A percentile compares a stretch with the other conserved stretches of the same genome.
Evolutionary conservation across 2,329 filamentous ascomycete genomes (phyloP).

Genomic region (Ophiostoma ips): DNA sequence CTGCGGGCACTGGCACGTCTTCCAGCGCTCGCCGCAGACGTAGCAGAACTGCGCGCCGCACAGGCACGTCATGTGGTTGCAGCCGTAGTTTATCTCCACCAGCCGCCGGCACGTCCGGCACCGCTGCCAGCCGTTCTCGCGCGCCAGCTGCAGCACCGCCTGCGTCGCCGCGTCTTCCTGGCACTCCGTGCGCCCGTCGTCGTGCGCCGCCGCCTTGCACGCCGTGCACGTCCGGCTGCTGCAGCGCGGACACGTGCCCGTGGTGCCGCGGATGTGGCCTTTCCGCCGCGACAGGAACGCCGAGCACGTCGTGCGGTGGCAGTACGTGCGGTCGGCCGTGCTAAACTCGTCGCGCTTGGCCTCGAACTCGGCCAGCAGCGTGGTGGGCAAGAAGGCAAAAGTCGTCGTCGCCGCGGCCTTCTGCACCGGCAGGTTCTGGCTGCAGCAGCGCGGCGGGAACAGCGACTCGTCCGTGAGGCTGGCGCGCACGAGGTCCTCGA

Average conservation of each 20-base stretch:
- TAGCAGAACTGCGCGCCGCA: constrained; percentile 38
- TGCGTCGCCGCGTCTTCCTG: constrained; percentile 27
- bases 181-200: constrained; percentile 29
- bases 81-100: constrained; percentile 36
- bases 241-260: constrained; percentile 15
- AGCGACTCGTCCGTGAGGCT: constrained; percentile 34
- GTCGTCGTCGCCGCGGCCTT: constrained; percentile 15
- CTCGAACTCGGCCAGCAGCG: constrained; percentile 19
- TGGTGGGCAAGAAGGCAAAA: constrained; percentile 20
- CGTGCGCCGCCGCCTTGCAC: constrained; percentile 24
- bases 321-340: constrained; percentile 36
- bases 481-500: constrained; percentile 28
- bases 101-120: constrained; percentile 32
- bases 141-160: constrained; percentile 27
- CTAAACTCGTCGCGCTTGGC: constrained; percentile 34
- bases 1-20: constrained; percentile 23
- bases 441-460: constrained; percentile 43
- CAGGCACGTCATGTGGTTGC: constrained; percentile 40
- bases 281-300: constrained; percentile 29
- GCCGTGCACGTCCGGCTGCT: constrained; percentile 19
- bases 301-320: constrained; percentile 28
- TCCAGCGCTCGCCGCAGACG: constrained; percentile 29
- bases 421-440: constrained; percentile 24
- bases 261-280: too few species aligned
- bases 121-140: constrained; percentile 34